A percentile compares a stretch with the other conserved stretches of the same genome.
Evolutionary conservation across 2,329 filamentous ascomycete species (phyloP).

Genomic region (Acarospora socialis): DNA sequence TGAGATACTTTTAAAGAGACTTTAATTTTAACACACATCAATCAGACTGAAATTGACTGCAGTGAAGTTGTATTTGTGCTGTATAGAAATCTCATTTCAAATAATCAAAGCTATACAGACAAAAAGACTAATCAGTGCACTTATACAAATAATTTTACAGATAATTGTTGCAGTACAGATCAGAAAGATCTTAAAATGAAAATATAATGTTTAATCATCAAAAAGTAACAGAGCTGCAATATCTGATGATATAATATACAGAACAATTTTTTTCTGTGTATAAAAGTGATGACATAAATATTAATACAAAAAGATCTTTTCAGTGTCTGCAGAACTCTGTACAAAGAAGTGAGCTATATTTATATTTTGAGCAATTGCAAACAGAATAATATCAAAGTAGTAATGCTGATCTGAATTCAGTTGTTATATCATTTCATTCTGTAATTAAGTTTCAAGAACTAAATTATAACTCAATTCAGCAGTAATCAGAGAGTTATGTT

Average conservation of each 20-base stretch:
- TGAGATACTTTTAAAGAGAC: no score
- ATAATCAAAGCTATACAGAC: conserved; percentile 1
- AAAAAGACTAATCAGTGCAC: neutral
- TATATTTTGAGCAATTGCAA: no score
- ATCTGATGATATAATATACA: neutral
- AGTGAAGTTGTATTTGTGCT: no score
- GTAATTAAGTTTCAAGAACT: no score
- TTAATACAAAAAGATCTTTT: neutral
- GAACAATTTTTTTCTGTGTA: neutral
- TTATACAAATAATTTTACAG: neutral
- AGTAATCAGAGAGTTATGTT: no score
- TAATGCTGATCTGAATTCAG: no score
- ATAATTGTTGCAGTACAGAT: neutral
- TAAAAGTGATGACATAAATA: neutral
- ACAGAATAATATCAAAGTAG: no score
- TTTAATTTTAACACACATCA: no score
- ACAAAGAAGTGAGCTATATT: conserved; percentile 3
- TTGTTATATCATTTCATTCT: no score
- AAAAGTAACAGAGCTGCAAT: neutral
- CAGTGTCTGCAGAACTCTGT: neutral
- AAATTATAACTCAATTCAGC: no score
- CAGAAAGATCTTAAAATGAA: conserved; percentile 6
- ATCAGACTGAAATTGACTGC: no score
- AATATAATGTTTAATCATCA: conserved; percentile 1
- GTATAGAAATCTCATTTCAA: no score